A percentile compares a stretch with the other conserved stretches of the same genome.
These are phyloP conservation scores for Trypanosoma conorhini DNA, from an alignment of 208 protist species.

Conservation along the genomic window DNA sequence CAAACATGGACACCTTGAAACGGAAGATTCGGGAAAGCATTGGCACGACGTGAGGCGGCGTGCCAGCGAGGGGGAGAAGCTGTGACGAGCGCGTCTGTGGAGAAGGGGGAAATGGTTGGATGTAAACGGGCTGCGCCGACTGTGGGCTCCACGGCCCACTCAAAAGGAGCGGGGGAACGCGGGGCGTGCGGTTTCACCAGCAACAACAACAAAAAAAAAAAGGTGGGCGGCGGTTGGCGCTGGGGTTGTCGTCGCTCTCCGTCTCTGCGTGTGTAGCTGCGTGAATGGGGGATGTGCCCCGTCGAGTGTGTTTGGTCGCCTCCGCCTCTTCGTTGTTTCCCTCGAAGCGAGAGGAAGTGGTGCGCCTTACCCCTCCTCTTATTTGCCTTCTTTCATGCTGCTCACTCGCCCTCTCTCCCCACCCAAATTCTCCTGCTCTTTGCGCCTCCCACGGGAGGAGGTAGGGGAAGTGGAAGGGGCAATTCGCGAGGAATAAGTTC, in stretches of 20 bases:
- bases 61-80: not conserved
- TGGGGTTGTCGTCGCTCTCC: too few relatives aligned
- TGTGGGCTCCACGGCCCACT: not conserved
- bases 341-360: not conserved
- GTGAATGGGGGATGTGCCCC: not conserved
- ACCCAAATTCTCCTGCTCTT: not conserved
- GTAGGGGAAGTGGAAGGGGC: not conserved
- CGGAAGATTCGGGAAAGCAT: constrained; percentile 55
- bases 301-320: constrained; percentile 26
- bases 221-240: too few relatives aligned
- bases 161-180: not conserved
- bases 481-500: not conserved
- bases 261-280: not conserved
- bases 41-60: not conserved
- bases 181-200: not conserved
- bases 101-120: not conserved
- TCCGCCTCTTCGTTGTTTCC: not conserved
- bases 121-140: too few relatives aligned
- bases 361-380: not conserved
- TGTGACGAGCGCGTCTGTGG: not conserved
- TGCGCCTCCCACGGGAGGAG: not conserved
- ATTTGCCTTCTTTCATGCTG: not conserved
- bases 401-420: not conserved
- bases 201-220: too few relatives aligned
- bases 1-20: constrained; percentile 61